phyloP scores from a whole-genome alignment of 192 early-diverging fungal species.

The Ambispora gerdemannii region DNA sequence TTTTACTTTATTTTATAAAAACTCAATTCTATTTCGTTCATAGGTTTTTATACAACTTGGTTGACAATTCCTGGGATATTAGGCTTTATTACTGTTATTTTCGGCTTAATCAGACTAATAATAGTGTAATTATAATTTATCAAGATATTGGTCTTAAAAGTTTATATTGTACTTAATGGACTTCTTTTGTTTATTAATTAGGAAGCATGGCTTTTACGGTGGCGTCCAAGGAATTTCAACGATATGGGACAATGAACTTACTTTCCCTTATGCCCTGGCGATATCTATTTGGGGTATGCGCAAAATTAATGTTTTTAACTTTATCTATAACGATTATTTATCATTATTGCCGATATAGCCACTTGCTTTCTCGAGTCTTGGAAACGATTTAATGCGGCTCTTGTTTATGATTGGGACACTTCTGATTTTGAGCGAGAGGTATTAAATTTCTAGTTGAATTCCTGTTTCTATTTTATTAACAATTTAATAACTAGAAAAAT shows the following conservation, averaged over 20 bases:
- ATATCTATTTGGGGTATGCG: slow-evolving; percentile 57
- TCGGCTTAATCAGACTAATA: slow-evolving; percentile 37
- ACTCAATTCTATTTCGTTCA: background rate
- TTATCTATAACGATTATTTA: slow-evolving; percentile 1
- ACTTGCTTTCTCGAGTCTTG: slow-evolving; percentile 60
- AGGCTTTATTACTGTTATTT: slow-evolving; percentile 52
- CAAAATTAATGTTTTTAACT: background rate
- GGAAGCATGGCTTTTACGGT: background rate
- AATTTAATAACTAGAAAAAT: too few species aligned
- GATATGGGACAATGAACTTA: slow-evolving; percentile 60
- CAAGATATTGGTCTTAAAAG: background rate
- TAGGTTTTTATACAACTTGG: slow-evolving; percentile 63
- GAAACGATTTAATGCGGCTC: slow-evolving; percentile 50
- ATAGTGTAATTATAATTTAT: background rate
- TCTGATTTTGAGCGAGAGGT: slow-evolving; percentile 43
- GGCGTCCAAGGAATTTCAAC: background rate
- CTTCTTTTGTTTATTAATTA: background rate
- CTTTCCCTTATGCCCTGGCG: slow-evolving; percentile 55
- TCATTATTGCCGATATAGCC: slow-evolving; percentile 23
- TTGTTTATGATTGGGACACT: slow-evolving; percentile 59
- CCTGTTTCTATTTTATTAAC: too few species aligned
- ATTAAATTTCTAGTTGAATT: too few species aligned
- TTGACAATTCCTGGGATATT: slow-evolving; percentile 44
- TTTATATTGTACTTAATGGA: background rate
- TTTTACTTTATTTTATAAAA: background rate